Conservation (phyloP, 192 early-diverging fungal species). For the Ramicandelaber brevisporus region DNA sequence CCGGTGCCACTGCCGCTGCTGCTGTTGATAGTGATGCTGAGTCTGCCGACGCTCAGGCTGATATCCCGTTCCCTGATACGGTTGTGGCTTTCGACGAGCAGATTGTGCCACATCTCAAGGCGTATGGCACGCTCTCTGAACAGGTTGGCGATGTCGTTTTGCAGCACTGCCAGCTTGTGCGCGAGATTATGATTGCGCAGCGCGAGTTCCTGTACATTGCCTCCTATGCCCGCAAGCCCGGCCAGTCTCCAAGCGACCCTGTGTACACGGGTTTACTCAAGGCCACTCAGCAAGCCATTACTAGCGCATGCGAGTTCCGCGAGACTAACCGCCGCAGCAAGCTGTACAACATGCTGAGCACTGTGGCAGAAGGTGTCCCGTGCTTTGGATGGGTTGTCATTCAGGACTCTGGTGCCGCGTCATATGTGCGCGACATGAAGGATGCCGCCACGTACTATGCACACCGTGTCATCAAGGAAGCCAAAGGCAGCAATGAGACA, state of each 20-base stretch:
- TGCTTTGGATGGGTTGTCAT: conserved; percentile 84
- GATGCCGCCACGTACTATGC: conserved; percentile 80
- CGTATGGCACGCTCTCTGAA: conserved; percentile 12
- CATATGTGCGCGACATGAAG: conserved; percentile 69
- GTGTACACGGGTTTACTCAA: conserved; percentile 32
- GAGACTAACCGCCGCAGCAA: conserved; percentile 56
- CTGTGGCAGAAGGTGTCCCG: conserved; percentile 68
- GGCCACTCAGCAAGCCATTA: conserved; percentile 41
- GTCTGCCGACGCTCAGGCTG: conserved; percentile 4
- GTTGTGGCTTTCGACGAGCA: conserved; percentile 22
- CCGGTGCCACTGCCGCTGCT: conserved; percentile 1
- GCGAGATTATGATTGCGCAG: conserved; percentile 36
- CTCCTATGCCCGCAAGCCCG: conserved; percentile 47
- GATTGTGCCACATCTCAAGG: conserved; percentile 10
- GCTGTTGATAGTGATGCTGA: background rate
- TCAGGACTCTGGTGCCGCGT: conserved; percentile 64
- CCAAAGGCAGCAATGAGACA: conserved; percentile 62
- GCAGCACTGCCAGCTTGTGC: conserved; percentile 31
- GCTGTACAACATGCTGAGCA: conserved; percentile 53
- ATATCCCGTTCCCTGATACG: conserved; percentile 16
- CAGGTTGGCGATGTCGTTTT: conserved; percentile 29
- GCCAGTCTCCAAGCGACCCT: conserved; percentile 12
- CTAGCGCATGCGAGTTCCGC: conserved; percentile 31
- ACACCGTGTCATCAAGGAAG: conserved; percentile 72
- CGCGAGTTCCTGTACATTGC: conserved; percentile 51